Base-by-base conservation (phyloP, 495 filamentous ascomycete species). In the Thermochaetoides thermophila region DNA sequence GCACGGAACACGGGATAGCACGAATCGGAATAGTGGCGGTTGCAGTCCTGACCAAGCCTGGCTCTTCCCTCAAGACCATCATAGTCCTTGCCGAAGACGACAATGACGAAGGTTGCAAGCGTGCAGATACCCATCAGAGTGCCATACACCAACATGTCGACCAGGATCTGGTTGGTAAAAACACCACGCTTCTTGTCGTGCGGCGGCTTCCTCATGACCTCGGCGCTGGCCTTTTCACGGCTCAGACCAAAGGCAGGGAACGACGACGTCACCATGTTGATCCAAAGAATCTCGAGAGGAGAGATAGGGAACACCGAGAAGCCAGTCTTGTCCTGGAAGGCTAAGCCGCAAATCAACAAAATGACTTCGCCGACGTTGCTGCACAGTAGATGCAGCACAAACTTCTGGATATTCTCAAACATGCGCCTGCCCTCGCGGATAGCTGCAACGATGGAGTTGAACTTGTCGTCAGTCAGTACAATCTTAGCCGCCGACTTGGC, bases 401-500 rank as follows among this genome's bases (percentile, higher is more conserved):
- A 84, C 62, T 86, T 86, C 44, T 84, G 77, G 39, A 84, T 83
- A 43, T 84, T 84, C 42, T 78, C 76, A 49, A 82, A 84, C 48
- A 84, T 69, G 34, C 78, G 60, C 17, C 79, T 56, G 1, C 79
- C 79, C 49, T 84, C 78, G 32, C 74, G 69, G 38, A 84, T 73
- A 5, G 77, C 78, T 15, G 71, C 74, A 3, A 84, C 75, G 42
- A 85, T 85, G 9, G 68, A 74, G 19, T 80, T 77, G 53, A 89
- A 89, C 52, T 92, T 87, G 54, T 91, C 84, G 52, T 89, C 81
- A 0, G 83, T 86, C 14, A 91, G 59, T 8, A 91, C 81, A 48
- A 91, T 84, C 50, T 86, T 84, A 3, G 83, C 75, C 2, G 83
- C 83, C 21, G 79, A 81, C 50, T 86, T 91, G 17, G 84, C 84